A percentile compares a stretch with the other conserved stretches of the same genome.
phyloP scores from a whole-genome alignment of 169 alveolate species.

The Babesia gibsoni region DNA sequence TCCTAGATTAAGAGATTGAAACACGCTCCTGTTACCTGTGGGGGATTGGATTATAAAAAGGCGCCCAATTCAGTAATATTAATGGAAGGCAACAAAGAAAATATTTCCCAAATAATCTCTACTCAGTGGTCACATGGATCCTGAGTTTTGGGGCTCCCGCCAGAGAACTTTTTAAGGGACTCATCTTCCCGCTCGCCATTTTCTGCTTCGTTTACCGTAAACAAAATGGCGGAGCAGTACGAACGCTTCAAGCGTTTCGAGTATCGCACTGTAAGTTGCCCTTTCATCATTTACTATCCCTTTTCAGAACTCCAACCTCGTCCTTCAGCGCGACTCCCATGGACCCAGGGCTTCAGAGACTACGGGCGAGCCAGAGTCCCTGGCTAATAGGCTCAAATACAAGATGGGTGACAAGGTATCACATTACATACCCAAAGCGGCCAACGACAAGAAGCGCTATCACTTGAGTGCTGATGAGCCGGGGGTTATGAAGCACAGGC shows the following conservation, averaged over 20 bases:
- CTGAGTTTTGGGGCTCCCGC: background rate
- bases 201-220: background rate
- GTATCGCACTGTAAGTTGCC: conserved; percentile 73
- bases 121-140: background rate
- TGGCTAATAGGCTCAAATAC: conserved; percentile 85
- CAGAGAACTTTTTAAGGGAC: background rate
- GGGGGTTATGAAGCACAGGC: conserved; percentile 39
- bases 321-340: conserved; percentile 83
- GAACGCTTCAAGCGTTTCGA: conserved; percentile 90
- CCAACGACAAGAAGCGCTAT: conserved; percentile 22
- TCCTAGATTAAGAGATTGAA: too few species aligned
- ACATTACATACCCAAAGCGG: conserved; percentile 44
- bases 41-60: too few species aligned
- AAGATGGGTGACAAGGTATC: conserved; percentile 93
- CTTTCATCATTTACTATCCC: background rate
- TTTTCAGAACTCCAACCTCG: conserved; percentile 83
- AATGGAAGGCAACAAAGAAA: too few species aligned
- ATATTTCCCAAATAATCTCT: too few species aligned
- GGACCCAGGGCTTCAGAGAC: conserved; percentile 84
- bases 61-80: too few species aligned
- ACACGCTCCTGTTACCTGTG: too few species aligned
- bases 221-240: conserved; percentile 88
- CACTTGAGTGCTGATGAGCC: conserved; percentile 19
- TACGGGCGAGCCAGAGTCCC: conserved; percentile 96
- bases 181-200: background rate